A percentile compares a stretch with the other conserved stretches of the same genome.
Conservation (phyloP, 176 grass and related monocot genomes). For the Stipa capillata region DNA sequence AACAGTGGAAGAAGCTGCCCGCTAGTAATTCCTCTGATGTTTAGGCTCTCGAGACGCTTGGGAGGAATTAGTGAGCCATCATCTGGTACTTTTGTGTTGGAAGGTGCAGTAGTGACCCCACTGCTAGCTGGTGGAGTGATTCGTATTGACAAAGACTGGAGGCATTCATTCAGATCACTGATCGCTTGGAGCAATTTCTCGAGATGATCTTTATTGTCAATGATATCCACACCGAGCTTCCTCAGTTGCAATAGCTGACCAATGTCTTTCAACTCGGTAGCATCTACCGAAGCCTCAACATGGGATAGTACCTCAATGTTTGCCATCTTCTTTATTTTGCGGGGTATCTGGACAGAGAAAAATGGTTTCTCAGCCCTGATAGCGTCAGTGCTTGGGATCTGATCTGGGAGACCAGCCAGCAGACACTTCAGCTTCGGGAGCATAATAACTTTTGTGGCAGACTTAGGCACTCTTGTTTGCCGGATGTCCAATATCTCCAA, state of each 20-base stretch:
- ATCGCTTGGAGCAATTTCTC: neutral
- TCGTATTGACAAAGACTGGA: neutral
- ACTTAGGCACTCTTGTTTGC: no score
- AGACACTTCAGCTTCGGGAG: neutral
- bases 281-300: neutral
- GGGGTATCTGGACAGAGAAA: neutral
- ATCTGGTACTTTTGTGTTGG: neutral
- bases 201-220: neutral
- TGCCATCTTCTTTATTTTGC: neutral
- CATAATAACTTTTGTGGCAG: no score
- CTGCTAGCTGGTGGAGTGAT: neutral
- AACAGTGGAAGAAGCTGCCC: neutral
- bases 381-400: neutral
- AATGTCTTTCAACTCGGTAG: neutral
- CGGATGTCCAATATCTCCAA: no score
- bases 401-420: neutral
- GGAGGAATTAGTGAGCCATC: no score
- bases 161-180: neutral
- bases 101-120: neutral
- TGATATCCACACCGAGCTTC: neutral
- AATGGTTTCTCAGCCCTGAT: neutral
- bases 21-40: neutral
- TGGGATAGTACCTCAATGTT: neutral
- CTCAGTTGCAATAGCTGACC: neutral
- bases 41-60: neutral